Conservation (phyloP, 441 rosid species). For the Croton laevigatus region DNA sequence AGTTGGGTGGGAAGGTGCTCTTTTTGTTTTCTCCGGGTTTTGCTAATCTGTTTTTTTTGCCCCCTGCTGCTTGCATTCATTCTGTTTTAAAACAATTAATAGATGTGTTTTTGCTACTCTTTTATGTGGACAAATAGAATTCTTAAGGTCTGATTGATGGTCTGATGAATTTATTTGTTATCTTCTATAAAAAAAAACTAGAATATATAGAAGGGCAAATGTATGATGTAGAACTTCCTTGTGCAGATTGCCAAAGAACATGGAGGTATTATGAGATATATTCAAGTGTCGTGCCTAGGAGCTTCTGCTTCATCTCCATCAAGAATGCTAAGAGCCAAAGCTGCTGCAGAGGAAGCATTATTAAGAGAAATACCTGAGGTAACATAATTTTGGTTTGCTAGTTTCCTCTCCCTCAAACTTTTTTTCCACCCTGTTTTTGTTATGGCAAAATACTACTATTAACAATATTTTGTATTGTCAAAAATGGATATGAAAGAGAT, state of each 20-base stretch:
- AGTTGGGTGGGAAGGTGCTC: no score
- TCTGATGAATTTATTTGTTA: not conserved
- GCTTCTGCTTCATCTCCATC: slow-evolving; percentile 85
- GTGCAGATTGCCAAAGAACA: slow-evolving; percentile 91
- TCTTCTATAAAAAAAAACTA: not conserved
- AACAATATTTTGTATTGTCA: not conserved
- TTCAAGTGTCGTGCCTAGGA: slow-evolving; percentile 97
- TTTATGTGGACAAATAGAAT: not conserved
- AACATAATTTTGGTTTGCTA: slow-evolving; percentile 14
- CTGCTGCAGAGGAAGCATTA: slow-evolving; percentile 93
- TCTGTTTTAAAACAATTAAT: not conserved
- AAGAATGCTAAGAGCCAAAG: slow-evolving; percentile 71
- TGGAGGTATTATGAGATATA: slow-evolving; percentile 94
- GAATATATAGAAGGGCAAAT: not conserved
- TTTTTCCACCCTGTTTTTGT: not conserved
- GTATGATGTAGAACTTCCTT: slow-evolving; percentile 14
- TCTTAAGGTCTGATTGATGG: not conserved
- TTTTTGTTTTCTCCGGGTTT: no score
- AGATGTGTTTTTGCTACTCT: not conserved
- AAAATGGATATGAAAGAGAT: not conserved
- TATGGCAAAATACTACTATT: not conserved
- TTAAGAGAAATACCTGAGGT: slow-evolving; percentile 87
- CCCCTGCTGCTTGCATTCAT: not conserved
- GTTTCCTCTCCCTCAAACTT: not conserved
- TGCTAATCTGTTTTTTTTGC: no score